Evolutionary conservation across 1,284 basidiomycete species (phyloP), one percentile per base, ranked within the genome.

Genomic region (Apiotrichum gracile): DNA sequence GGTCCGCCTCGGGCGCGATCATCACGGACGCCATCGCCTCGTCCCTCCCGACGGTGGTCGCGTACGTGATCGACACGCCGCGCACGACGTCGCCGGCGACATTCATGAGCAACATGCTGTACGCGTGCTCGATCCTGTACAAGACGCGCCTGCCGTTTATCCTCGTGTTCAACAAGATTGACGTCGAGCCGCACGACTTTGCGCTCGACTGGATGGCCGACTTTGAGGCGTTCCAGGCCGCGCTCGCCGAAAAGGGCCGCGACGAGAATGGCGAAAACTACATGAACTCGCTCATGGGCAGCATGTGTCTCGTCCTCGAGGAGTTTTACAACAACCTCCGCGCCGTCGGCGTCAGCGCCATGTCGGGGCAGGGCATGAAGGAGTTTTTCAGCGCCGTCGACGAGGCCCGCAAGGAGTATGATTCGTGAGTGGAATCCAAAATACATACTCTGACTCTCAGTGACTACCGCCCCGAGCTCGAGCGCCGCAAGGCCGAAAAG

Each of bases 71-170:
- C 66, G 96, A 99, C 75, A 98, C 96, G 2, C 94, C 96, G 17
- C 82, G 96, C 54, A 94, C 92, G 12, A 87, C 87, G 0, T 85
- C 92, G 0, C 96, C 96, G 0, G 91, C 94, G 7, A 99, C 96
- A 0, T 99, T 99, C 75, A 99, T 98, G 96, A 91, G 87, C 49
- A 99, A 99, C 76, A 99, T 99, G 96, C 81, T 99, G 47, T 98
- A 98, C 68, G 96, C 96, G 1, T 99, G 96, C 81, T 91, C 88
- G 61, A 98, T 99, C 62, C 79, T 99, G 25, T 99, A 99, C 81
- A 99, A 99, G 77, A 97, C 93, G 4, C 89, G 92, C 61, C 80
- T 98, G 0, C 96, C 96, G 0, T 97, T 99, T 75, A 86, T 99
- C 61, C 80, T 98, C 33, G 94, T 98, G 10, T 99, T 99, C 79